Base-by-base conservation (phyloP, 23 red algal genomes). In the Gracilaria caudata region DNA sequence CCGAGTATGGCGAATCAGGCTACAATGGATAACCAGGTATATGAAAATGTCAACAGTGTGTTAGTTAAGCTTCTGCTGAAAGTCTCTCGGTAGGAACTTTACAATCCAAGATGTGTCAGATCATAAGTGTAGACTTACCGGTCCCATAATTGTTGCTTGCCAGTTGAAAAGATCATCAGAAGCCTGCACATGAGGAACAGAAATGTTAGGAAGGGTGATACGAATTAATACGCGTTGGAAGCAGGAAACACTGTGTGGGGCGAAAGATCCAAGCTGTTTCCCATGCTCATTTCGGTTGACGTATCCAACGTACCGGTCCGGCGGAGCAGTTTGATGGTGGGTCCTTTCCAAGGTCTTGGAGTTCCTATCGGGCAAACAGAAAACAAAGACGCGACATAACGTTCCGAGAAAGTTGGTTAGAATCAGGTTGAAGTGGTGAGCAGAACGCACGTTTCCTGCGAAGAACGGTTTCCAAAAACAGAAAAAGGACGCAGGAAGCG, bases 71-170 rank as follows among this genome's bases (percentile, higher is more conserved):
- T 70, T 70, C 32, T 9, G 7, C 17, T 14, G 64, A 70, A 39
- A 1, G 24, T 24, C 1, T 17, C 64, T 36, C 20, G 14, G 30
- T 70, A 16, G 13, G 6, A 53, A 16, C 14, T 2, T 2, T 16
- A 53, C 64, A 7, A 24, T 23, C 64, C 8, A 24, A 70, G 36
- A 17, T 7, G 43, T 45, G 13, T 4, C 70, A 23, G 28, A 43
- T 34, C 21, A 30, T 20, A 35, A 56, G 11, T 80, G 51, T 23
- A 39, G 38, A 86, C 94, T 47, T 96, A 96, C 94, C 79, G 96
- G 96, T 57, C 96, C 96, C 87, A 98, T 98, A 68, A 98, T 98
- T 54, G 96, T 95, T 53, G 96, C 96, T 84, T 98, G 96, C 96
- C 96, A 98, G 82, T 98, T 92, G 81, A 95, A 98, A 40, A 98